Base-by-base conservation (phyloP, 768 basidiomycete species). In the Suillus subalutaceus region DNA sequence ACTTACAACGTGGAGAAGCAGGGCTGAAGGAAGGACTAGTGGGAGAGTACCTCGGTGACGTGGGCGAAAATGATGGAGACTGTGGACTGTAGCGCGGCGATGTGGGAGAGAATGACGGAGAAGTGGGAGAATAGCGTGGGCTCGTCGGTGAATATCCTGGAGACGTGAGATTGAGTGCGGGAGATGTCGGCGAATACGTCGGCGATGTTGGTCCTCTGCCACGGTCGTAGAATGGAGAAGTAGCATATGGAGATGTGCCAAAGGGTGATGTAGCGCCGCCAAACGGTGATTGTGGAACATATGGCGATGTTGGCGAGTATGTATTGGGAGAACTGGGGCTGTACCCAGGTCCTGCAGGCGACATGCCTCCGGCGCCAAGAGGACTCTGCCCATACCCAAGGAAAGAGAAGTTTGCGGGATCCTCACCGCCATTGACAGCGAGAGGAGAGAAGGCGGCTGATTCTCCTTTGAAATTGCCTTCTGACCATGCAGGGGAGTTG, bases 381-480 rank as follows among this genome's bases (percentile, higher is more conserved):
- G 96, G 96, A 70, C 93, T 95, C 77, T 91, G 91, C n/a, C 92
- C 91, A 71, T 90, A 96, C 1, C 86, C 85, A n/a, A 84, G 81
- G 71, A 91, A 88, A 50, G 83, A 85, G 83, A 92, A 95, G 67
- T 84, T 88, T 9, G 90, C 84, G 0, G 88, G 84, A 68, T 94
- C 94, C 70, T 97, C 96, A 63, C 91, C 91, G 50, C 88, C 90
- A 68, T 90, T 93, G 67, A 90, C 89, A 35, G 93, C 93, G 43
- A 99, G 86, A 0, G 96, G 97, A n/a, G 96, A 97, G 85, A 99
- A 99, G 0, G 94, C 88, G 6, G 95, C 92, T 4, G 90, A 85
- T 64, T 94, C 93, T 62, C 93, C 94, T 72, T 90, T 90, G 81
- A 92, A 93, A 41, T 83, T 80, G 0, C 82, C 84, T 64, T 93